A percentile compares a stretch with the other conserved stretches of the same genome.
Evolutionary conservation across 73 alveolate species (phyloP).

Genomic region (Loxodes magnus): DNA sequence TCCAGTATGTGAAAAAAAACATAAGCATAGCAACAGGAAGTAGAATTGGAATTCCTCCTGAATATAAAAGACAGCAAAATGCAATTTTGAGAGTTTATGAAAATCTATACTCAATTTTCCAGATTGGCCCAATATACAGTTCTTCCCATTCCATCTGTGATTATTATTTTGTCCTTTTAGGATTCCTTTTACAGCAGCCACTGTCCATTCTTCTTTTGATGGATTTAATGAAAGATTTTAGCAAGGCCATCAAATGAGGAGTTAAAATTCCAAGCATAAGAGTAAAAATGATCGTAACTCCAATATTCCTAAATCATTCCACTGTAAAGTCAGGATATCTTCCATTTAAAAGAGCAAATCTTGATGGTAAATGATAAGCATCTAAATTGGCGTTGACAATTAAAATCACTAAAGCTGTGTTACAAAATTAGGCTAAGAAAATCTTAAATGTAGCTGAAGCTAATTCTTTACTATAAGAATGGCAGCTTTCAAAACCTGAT

Average conservation of each 20-base stretch:
- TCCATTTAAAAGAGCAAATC: no score
- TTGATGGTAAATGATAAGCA: no score
- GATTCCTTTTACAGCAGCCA: no score
- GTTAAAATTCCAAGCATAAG: not conserved
- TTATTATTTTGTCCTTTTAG: no score
- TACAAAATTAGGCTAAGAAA: no score
- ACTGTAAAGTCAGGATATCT: conserved; percentile 1
- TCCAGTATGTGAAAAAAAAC: conserved; percentile 1
- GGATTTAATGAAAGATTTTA: not conserved
- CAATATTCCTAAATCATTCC: conserved; percentile 1
- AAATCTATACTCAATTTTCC: not conserved
- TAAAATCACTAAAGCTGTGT: no score
- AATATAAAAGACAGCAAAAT: not conserved
- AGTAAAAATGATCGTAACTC: not conserved
- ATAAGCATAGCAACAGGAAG: not conserved
- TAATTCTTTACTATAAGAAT: no score
- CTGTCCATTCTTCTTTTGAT: not conserved
- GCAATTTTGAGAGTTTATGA: not conserved
- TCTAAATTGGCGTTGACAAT: no score
- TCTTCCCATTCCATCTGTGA: not conserved
- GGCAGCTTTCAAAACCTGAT: no score
- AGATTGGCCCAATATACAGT: not conserved
- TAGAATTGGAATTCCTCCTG: conserved; percentile 12
- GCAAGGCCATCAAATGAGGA: not conserved
- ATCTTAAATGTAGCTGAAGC: no score